These are phyloP conservation scores for Rhododendron henanense DNA, from an alignment of 148 eudicot species.

Conservation along the genomic window DNA sequence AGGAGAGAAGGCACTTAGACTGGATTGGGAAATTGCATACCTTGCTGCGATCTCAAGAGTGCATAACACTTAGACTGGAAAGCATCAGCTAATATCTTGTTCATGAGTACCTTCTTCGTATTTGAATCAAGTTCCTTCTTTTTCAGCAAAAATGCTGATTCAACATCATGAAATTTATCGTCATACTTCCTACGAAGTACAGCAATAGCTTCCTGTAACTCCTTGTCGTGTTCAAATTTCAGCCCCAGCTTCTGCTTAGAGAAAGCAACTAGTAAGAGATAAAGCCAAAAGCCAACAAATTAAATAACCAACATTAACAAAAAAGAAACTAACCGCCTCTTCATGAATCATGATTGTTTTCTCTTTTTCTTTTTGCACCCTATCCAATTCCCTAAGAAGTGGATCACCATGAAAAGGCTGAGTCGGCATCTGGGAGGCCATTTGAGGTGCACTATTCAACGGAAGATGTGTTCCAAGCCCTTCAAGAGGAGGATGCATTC, in stretches of 20 bases:
- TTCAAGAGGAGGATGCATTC: slow-evolving; percentile 14
- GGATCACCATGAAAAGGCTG: slow-evolving; percentile 39
- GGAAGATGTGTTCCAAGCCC: slow-evolving; percentile 16
- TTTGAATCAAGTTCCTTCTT: slow-evolving; percentile 55
- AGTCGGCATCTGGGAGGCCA: slow-evolving; percentile 12
- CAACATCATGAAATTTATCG: slow-evolving; percentile 48
- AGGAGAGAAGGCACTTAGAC: neutral
- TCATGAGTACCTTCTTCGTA: slow-evolving; percentile 48
- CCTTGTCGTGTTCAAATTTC: slow-evolving; percentile 62
- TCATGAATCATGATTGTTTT: slow-evolving; percentile 32
- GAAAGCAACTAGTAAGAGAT: slow-evolving; percentile 11
- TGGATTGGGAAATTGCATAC: slow-evolving; percentile 23
- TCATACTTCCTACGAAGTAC: slow-evolving; percentile 54
- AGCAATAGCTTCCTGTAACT: slow-evolving; percentile 49
- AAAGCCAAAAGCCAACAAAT: slow-evolving; percentile 2
- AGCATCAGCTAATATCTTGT: slow-evolving; percentile 66
- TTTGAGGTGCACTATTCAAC: slow-evolving; percentile 23
- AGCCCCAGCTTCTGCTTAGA: slow-evolving; percentile 50
- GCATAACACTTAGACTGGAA: slow-evolving; percentile 61
- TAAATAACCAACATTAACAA: slow-evolving; percentile 1
- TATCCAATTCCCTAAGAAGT: slow-evolving; percentile 57
- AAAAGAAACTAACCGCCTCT: slow-evolving; percentile 45
- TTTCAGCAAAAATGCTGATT: slow-evolving; percentile 41
- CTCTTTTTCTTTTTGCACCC: slow-evolving; percentile 38
- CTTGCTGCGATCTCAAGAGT: slow-evolving; percentile 37